Conservation (phyloP, 2,329 filamentous ascomycete genomes). For the Fusarium sp. region DNA sequence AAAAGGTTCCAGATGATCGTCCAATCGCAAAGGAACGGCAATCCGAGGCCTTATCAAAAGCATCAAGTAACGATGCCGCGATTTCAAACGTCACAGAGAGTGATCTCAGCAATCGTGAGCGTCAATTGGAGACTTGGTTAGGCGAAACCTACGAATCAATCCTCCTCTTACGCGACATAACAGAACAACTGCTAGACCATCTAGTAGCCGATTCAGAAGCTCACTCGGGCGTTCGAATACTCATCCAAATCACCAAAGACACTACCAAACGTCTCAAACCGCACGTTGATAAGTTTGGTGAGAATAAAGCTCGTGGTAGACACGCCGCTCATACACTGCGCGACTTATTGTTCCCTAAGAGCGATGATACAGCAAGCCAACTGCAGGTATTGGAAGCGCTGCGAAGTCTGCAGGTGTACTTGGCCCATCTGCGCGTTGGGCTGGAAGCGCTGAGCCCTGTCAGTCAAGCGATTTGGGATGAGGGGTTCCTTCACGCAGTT, state of each 20-base stretch:
- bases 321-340: not conserved
- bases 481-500: not conserved
- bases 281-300: not conserved
- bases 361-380: fast-evolving
- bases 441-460: not conserved
- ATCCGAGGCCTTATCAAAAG: not conserved
- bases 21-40: not conserved
- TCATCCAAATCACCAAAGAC: not conserved
- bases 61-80: not conserved
- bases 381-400: not conserved
- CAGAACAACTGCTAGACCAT: not conserved
- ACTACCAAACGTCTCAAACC: fast-evolving
- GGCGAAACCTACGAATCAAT: not conserved
- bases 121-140: not conserved
- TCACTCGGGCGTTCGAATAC: fast-evolving
- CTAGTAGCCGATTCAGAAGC: not conserved
- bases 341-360: not conserved
- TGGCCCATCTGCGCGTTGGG: fast-evolving
- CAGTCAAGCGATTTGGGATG: not conserved
- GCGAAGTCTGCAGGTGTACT: not conserved
- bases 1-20: fast-evolving
- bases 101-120: not conserved
- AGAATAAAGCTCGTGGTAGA: not conserved
- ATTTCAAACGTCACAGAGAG: fast-evolving
- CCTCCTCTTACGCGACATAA: not conserved